These are phyloP conservation scores for Magnusiomyces ingens DNA, from an alignment of 1,139 yeast genomes.

Conservation along the genomic window DNA sequence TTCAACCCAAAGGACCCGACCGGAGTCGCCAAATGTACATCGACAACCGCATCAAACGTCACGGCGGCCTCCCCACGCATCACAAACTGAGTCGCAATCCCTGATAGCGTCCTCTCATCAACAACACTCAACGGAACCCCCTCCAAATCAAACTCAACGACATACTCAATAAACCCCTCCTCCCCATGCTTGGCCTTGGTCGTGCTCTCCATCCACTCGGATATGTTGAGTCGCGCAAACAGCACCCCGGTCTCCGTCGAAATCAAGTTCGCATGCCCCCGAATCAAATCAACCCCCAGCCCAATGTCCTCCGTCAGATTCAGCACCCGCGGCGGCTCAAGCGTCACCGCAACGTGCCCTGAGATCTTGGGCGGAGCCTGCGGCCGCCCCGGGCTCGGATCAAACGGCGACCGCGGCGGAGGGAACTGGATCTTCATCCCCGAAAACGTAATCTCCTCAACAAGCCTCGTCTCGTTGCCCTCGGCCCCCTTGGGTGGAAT, in stretches of 20 bases:
- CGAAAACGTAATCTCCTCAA: slow-evolving; percentile 21
- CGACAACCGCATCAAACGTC: slow-evolving; percentile 28
- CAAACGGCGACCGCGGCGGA: slow-evolving; percentile 17
- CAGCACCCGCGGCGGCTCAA: slow-evolving; percentile 21
- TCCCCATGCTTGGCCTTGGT: slow-evolving; percentile 20
- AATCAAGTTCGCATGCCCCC: slow-evolving; percentile 29
- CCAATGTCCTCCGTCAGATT: slow-evolving; percentile 17
- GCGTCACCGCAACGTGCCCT: slow-evolving; percentile 21
- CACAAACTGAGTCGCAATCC: slow-evolving; percentile 27
- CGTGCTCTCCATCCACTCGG: slow-evolving; percentile 32
- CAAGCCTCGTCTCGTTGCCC: slow-evolving; percentile 18
- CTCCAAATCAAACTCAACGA: slow-evolving; percentile 26
- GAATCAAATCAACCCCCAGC: slow-evolving; percentile 19
- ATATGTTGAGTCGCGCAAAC: slow-evolving; percentile 29
- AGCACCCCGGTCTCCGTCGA: slow-evolving; percentile 19
- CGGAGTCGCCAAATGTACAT: slow-evolving; percentile 40
- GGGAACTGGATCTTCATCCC: slow-evolving; percentile 22
- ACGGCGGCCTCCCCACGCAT: slow-evolving; percentile 27
- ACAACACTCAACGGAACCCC: slow-evolving; percentile 30
- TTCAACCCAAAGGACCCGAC: slow-evolving; percentile 31
- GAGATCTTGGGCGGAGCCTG: slow-evolving; percentile 22
- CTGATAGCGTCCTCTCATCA: slow-evolving; percentile 26
- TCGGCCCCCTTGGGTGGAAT: background rate
- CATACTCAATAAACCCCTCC: slow-evolving; percentile 14
- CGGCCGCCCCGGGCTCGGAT: slow-evolving; percentile 9